A percentile compares a stretch with the other conserved stretches of the same genome.
Conservation (phyloP, 2,329 filamentous ascomycete species). For the Chrysoporthe austroafricana region DNA sequence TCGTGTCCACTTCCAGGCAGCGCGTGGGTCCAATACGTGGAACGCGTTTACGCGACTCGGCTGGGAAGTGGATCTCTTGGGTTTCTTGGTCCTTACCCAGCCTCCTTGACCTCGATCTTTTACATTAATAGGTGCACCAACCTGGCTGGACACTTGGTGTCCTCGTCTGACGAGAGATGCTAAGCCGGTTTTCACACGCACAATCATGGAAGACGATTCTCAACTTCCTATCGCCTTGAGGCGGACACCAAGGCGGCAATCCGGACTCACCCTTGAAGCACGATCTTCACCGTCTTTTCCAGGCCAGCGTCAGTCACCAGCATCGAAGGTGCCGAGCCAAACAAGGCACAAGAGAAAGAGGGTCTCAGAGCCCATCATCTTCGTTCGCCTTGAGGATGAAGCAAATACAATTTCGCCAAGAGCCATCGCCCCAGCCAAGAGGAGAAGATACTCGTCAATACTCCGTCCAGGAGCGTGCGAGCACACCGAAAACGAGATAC, state of each 20-base stretch:
- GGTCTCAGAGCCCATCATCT: slow-evolving; percentile 7
- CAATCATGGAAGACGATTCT: background rate
- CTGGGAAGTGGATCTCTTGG: slow-evolving; percentile 12
- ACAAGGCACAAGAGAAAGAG: slow-evolving; percentile 23
- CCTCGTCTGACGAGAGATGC: background rate
- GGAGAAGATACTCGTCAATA: background rate
- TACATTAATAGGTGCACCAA: background rate
- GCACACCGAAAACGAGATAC: slow-evolving; percentile 32
- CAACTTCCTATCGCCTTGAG: slow-evolving; percentile 20
- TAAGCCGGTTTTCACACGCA: background rate
- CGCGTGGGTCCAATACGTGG: slow-evolving; percentile 19
- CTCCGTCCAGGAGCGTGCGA: background rate
- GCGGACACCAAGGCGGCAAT: slow-evolving; percentile 16
- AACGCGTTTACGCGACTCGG: slow-evolving; percentile 19
- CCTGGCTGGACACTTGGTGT: background rate
- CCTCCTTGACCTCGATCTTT: background rate
- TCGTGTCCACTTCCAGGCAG: background rate
- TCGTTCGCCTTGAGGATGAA: background rate
- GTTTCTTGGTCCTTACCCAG: background rate
- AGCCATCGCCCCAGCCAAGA: slow-evolving; percentile 6
- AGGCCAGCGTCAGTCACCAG: background rate
- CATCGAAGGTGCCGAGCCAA: background rate
- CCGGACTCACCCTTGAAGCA: background rate
- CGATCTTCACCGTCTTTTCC: background rate
- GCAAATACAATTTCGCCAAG: background rate